A percentile compares a stretch with the other conserved stretches of the same genome.
Evolutionary conservation across 176 grass and related monocot genomes (phyloP).

Genomic region (Aegilops tauschii): DNA sequence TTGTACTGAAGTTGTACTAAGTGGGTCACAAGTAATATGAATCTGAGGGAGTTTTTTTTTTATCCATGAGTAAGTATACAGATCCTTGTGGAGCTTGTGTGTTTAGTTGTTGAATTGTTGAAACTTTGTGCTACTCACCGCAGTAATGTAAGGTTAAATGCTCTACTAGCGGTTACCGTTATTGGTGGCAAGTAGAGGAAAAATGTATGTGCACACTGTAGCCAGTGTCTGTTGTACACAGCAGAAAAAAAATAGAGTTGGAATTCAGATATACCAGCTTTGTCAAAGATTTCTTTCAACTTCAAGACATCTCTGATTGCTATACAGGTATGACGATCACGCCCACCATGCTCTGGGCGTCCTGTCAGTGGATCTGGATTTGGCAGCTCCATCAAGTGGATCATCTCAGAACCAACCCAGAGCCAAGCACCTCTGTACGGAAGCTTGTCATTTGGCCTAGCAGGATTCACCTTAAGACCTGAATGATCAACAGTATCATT

Average conservation of each 20-base stretch:
- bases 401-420: slow-evolving; percentile 89
- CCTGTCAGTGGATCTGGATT: slow-evolving; percentile 92
- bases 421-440: slow-evolving; percentile 95
- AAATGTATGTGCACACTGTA: background rate
- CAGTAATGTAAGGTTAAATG: background rate
- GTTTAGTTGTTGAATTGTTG: background rate
- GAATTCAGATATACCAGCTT: slow-evolving; percentile 54
- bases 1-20: too few species aligned
- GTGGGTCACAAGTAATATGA: too few species aligned
- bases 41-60: too few species aligned
- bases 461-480: slow-evolving; percentile 91
- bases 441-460: slow-evolving; percentile 81
- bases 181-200: background rate
- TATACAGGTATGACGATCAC: slow-evolving; percentile 91
- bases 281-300: slow-evolving; percentile 86
- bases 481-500: slow-evolving; percentile 30
- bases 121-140: background rate
- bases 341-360: slow-evolving; percentile 89
- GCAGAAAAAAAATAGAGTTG: background rate
- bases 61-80: background rate
- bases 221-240: background rate
- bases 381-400: slow-evolving; percentile 85
- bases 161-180: background rate
- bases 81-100: background rate
- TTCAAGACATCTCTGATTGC: slow-evolving; percentile 83